Evolutionary conservation across 2,329 filamentous ascomycete species (phyloP).

Genomic region (Elsinoe necatrix): DNA sequence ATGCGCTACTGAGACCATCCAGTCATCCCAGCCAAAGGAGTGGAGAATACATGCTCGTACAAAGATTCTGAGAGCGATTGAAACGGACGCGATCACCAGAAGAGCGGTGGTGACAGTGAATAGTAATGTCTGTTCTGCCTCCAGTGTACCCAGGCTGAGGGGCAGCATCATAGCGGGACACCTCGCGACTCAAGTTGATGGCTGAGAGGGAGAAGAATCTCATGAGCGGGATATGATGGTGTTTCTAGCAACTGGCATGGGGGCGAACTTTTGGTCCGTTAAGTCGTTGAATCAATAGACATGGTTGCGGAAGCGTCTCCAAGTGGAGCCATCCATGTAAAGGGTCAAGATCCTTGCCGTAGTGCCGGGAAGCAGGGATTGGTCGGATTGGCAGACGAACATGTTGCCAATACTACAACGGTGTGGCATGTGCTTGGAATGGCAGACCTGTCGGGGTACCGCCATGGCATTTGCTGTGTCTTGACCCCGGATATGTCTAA

Average conservation of each 20-base stretch:
- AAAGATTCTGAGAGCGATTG: background rate
- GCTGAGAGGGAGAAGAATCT: background rate
- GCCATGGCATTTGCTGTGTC: background rate
- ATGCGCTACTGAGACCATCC: constrained; percentile 1
- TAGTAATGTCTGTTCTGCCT: constrained; percentile 1
- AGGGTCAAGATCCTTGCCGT: background rate
- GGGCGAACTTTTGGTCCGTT: background rate
- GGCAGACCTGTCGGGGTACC: background rate
- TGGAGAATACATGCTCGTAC: background rate
- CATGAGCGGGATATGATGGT: background rate
- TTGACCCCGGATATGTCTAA: background rate
- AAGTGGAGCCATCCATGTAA: background rate
- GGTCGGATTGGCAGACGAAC: background rate
- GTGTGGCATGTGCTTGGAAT: background rate
- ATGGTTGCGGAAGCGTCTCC: background rate
- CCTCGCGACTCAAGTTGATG: background rate
- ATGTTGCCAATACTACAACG: constrained; percentile 14
- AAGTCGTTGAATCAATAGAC: constrained; percentile 7
- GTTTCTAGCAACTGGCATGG: background rate
- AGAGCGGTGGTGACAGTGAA: constrained; percentile 6
- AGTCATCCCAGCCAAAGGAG: constrained; percentile 5
- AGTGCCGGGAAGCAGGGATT: background rate
- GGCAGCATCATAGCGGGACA: background rate
- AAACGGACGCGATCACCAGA: constrained; percentile 5
- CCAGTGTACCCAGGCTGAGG: constrained; percentile 5